Conservation (phyloP, 2,329 filamentous ascomycete species). For the Fusarium sp. region DNA sequence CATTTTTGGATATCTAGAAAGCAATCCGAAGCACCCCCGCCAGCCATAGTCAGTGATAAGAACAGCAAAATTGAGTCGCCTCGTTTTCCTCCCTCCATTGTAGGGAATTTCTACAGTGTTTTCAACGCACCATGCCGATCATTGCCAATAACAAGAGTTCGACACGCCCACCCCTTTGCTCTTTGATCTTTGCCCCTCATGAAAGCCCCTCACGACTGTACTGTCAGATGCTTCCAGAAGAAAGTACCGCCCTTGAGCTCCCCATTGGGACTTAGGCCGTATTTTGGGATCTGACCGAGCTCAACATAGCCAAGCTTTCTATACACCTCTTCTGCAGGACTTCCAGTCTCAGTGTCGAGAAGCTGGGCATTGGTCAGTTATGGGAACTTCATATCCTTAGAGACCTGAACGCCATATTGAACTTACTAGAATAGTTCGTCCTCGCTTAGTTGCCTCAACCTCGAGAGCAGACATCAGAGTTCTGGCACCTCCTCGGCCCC, state of each 20-base stretch:
- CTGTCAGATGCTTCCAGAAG: conserved; percentile 68
- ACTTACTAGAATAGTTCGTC: conserved; percentile 67
- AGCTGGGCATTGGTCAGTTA: conserved; percentile 53
- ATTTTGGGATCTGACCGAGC: conserved; percentile 68
- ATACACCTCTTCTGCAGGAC: conserved; percentile 66
- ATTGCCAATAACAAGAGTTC: background rate
- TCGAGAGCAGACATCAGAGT: conserved; percentile 68
- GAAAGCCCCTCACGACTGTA: conserved; percentile 48
- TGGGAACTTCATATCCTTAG: background rate
- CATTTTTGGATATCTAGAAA: conserved; percentile 39
- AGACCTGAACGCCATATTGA: background rate
- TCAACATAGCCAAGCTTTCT: conserved; percentile 68
- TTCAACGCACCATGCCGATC: background rate
- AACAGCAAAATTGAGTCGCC: conserved; percentile 47
- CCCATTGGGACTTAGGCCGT: conserved; percentile 63
- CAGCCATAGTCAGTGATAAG: conserved; percentile 29
- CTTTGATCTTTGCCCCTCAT: background rate
- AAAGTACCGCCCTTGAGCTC: conserved; percentile 66
- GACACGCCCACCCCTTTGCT: background rate
- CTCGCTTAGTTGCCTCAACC: conserved; percentile 62
- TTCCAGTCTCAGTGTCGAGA: conserved; percentile 66
- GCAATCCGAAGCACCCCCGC: conserved; percentile 40
- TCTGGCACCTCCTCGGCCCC: conserved; percentile 65
- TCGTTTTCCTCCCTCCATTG: conserved; percentile 40
- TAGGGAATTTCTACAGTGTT: conserved; percentile 36